Evolutionary conservation across 495 filamentous ascomycete genomes (phyloP).

Genomic region (Talaromyces thailandensis): DNA sequence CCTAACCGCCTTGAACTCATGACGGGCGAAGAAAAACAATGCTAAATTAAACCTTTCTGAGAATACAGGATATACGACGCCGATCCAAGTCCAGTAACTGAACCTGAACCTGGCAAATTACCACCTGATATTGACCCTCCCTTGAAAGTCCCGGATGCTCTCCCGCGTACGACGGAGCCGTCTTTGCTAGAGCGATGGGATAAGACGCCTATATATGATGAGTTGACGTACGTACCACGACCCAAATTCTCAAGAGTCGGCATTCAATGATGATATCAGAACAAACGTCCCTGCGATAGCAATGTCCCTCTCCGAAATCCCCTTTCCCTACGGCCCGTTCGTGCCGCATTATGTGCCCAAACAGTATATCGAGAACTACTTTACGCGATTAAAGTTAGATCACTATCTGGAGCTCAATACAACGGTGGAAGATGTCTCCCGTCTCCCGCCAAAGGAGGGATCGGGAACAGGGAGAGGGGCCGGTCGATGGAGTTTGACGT

Average conservation of each 20-base stretch:
- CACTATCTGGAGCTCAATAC: conserved; percentile 31
- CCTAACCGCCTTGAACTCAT: not conserved
- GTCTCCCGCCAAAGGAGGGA: conserved; percentile 3
- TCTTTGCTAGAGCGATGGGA: conserved; percentile 31
- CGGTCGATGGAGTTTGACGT: conserved; percentile 34
- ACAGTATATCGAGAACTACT: conserved; percentile 40
- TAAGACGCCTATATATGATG: conserved; percentile 35
- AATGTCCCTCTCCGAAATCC: conserved; percentile 39
- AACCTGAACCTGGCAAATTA: conserved; percentile 26
- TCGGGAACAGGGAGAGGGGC: not conserved
- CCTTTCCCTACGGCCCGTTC: conserved; percentile 43
- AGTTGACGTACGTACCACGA: conserved; percentile 28
- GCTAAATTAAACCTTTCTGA: not conserved
- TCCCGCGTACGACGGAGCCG: conserved; percentile 26
- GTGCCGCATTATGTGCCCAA: conserved; percentile 37
- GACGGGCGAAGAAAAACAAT: no score
- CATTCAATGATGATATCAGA: conserved; percentile 10
- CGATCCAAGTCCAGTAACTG: conserved; percentile 17
- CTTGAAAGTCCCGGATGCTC: conserved; percentile 25
- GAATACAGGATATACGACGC: conserved; percentile 35
- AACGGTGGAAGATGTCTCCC: conserved; percentile 38
- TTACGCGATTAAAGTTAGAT: conserved; percentile 31
- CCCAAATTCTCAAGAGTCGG: not conserved
- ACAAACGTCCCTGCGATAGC: conserved; percentile 43
- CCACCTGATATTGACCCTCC: conserved; percentile 32